phyloP scores from a whole-genome alignment of 1,284 basidiomycete species.

The Gastroboletus turbinatus region DNA sequence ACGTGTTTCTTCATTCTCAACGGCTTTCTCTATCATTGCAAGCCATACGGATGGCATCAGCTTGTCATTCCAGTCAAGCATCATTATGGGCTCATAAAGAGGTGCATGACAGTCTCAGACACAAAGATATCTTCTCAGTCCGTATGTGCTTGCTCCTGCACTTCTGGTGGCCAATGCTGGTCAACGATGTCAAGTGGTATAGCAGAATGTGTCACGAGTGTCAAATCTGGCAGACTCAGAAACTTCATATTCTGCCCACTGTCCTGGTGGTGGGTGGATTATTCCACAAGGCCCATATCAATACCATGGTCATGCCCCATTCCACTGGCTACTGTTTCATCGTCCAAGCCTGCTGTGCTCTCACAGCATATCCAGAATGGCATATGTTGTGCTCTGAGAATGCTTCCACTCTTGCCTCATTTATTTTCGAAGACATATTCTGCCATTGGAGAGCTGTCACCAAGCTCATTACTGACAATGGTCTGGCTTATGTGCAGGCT shows the following conservation, averaged over 20 bases:
- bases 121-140: background rate
- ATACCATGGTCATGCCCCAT: background rate
- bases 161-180: background rate
- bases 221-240: background rate
- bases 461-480: background rate
- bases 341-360: background rate
- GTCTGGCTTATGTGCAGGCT: background rate
- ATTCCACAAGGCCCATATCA: background rate
- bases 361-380: background rate
- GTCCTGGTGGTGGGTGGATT: background rate
- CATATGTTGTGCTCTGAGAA: background rate
- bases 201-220: background rate
- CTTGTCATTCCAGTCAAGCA: no score
- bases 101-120: background rate
- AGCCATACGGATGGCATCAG: no score
- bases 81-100: no score
- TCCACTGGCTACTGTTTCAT: background rate
- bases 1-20: no score
- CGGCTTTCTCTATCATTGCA: no score
- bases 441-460: background rate
- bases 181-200: background rate
- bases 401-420: accelerated
- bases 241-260: background rate
- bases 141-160: accelerated
- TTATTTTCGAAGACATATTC: background rate